Evolutionary conservation across 192 early-diverging fungal genomes (phyloP).

Genomic region (Lobosporangium transversale): DNA sequence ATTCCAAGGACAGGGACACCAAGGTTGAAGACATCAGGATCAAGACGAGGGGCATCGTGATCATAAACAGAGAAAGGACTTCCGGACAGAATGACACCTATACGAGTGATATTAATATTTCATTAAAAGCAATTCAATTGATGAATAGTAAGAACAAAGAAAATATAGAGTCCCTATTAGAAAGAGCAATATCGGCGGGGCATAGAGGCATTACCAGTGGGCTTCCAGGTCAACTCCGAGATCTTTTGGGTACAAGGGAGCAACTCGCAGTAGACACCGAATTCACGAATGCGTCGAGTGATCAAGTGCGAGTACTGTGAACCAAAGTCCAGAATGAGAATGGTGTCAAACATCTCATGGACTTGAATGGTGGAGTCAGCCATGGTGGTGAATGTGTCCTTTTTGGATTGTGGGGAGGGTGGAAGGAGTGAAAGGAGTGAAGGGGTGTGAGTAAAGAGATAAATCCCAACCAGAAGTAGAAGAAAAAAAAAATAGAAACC

Average conservation of each 20-base stretch:
- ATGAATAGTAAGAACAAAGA: no score
- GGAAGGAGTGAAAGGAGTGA: background rate
- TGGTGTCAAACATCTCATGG: slow-evolving; percentile 89
- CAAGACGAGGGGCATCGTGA: slow-evolving; percentile 92
- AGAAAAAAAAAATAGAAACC: slow-evolving; percentile 34
- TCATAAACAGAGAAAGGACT: slow-evolving; percentile 98
- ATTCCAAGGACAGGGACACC: slow-evolving; percentile 96
- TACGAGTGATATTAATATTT: background rate
- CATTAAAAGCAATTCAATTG: no score
- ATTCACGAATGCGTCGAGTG: slow-evolving; percentile 93
- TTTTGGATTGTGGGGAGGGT: background rate
- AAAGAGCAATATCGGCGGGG: no score
- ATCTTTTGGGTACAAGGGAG: slow-evolving; percentile 97
- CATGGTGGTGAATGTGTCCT: slow-evolving; percentile 22
- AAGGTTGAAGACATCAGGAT: slow-evolving; percentile 87
- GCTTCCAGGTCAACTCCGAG: slow-evolving; percentile 92
- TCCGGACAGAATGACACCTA: slow-evolving; percentile 94
- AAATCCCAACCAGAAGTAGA: slow-evolving; percentile 25
- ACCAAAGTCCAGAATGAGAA: slow-evolving; percentile 99
- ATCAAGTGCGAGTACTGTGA: slow-evolving; percentile 99
- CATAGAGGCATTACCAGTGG: slow-evolving; percentile 72
- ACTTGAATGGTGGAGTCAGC: slow-evolving; percentile 62
- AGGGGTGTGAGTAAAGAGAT: slow-evolving; percentile 13
- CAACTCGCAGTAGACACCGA: slow-evolving; percentile 99
- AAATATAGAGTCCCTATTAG: no score